A percentile compares a stretch with the other conserved stretches of the same genome.
phyloP scores from a whole-genome alignment of 495 filamentous ascomycete genomes.

The Rostrohypoxylon terebratum region DNA sequence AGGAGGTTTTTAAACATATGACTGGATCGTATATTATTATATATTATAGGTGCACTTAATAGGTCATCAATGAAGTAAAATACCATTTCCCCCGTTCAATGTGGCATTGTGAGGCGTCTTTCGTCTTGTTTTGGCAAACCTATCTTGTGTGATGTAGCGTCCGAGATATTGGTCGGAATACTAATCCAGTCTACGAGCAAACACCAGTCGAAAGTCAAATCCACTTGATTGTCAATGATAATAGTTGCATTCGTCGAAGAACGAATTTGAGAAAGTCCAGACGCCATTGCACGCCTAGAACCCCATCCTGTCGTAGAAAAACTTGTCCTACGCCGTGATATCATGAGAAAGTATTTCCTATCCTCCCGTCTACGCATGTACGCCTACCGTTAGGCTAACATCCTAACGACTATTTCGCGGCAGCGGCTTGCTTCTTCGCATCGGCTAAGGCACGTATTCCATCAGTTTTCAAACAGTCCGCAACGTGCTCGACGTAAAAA shows the following conservation, averaged over 20 bases:
- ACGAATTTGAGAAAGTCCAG: slow-evolving; percentile 33
- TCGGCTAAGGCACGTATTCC: slow-evolving; percentile 54
- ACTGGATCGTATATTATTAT: slow-evolving; percentile 68
- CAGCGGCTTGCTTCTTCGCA: slow-evolving; percentile 59
- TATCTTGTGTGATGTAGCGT: neutral
- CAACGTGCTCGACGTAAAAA: neutral
- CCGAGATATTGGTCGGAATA: neutral
- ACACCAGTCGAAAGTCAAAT: neutral
- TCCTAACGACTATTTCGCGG: slow-evolving; percentile 39
- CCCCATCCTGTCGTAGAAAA: slow-evolving; percentile 28
- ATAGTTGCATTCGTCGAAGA: slow-evolving; percentile 27
- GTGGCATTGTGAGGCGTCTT: neutral
- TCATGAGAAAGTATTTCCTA: slow-evolving; percentile 18
- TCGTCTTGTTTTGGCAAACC: neutral
- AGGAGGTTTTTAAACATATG: slow-evolving; percentile 56
- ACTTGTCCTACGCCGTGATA: slow-evolving; percentile 41
- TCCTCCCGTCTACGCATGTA: slow-evolving; percentile 12
- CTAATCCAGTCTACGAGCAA: neutral
- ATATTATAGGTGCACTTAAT: slow-evolving; percentile 62
- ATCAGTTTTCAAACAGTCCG: slow-evolving; percentile 8
- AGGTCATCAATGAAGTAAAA: slow-evolving; percentile 52
- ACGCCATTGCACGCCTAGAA: slow-evolving; percentile 41
- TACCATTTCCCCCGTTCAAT: slow-evolving; percentile 37
- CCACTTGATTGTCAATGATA: slow-evolving; percentile 7
- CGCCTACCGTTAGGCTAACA: slow-evolving; percentile 13